Percentiles rank a stretch among this genome's conserved stretches.
Evolutionary conservation across 345 rosid genomes (phyloP).

Genomic region (Raphanus raphanistrum): DNA sequence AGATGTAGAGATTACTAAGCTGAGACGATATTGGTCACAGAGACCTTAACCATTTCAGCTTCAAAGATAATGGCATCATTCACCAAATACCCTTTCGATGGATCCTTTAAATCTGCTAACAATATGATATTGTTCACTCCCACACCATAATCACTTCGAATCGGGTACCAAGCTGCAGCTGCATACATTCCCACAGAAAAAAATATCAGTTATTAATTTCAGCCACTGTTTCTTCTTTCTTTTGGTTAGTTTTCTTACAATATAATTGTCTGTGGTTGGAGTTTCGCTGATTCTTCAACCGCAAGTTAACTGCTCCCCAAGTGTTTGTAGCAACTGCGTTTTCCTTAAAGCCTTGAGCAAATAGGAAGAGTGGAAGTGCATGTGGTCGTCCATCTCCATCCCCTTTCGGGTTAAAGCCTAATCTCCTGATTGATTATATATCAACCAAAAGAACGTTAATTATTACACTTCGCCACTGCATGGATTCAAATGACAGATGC

Average conservation of each 20-base stretch:
- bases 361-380: slow-evolving; percentile 15
- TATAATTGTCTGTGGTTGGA: slow-evolving; percentile 9
- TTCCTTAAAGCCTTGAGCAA: slow-evolving; percentile 13
- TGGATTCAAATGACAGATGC: too few relatives aligned
- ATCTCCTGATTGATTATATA: slow-evolving; percentile 14
- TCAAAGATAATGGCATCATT: slow-evolving; percentile 25
- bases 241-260: slow-evolving; percentile 21
- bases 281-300: slow-evolving; percentile 27
- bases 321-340: slow-evolving; percentile 20
- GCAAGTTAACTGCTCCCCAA: slow-evolving; percentile 33
- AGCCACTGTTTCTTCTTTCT: too few relatives aligned
- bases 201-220: background rate
- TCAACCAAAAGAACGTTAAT: background rate
- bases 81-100: slow-evolving; percentile 38
- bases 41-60: slow-evolving; percentile 12
- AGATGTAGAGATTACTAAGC: too few relatives aligned
- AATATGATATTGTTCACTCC: background rate
- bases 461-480: too few relatives aligned
- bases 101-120: background rate
- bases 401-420: slow-evolving; percentile 22
- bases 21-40: slow-evolving; percentile 14
- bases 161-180: slow-evolving; percentile 23
- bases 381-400: background rate
- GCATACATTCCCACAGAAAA: background rate
- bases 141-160: background rate